Percentiles rank a stretch among this genome's conserved stretches.
These are phyloP conservation scores for Suhomyces wounanorum DNA, from an alignment of 1,139 yeast species.

Conservation along the genomic window DNA sequence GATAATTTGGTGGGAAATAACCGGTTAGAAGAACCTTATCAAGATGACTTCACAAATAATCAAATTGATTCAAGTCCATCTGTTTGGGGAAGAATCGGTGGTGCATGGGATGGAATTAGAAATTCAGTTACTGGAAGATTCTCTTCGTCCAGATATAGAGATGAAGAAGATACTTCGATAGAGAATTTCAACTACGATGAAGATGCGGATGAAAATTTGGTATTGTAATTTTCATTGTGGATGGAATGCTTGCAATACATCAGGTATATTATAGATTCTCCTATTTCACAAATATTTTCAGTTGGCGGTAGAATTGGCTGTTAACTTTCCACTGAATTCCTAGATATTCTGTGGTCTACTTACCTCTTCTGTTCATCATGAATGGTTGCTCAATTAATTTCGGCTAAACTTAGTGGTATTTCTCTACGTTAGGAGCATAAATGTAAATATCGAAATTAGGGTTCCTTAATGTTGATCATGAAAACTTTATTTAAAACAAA, in stretches of 20 bases:
- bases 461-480: neutral
- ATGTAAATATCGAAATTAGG: neutral
- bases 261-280: neutral
- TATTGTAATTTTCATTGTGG: constrained; percentile 14
- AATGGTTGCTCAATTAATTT: neutral
- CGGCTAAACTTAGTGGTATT: neutral
- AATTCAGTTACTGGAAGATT: constrained; percentile 22
- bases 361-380: neutral
- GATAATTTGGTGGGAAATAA: constrained; percentile 18
- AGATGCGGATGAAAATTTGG: constrained; percentile 33
- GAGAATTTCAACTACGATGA: constrained; percentile 32
- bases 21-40: constrained; percentile 9
- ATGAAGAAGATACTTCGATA: constrained; percentile 22
- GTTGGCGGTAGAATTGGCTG: too few species aligned
- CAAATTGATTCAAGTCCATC: constrained; percentile 2
- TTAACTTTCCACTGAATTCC: too few species aligned
- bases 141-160: constrained; percentile 15
- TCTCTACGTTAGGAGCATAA: neutral
- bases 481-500: neutral
- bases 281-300: neutral
- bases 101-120: constrained; percentile 26
- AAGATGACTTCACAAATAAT: constrained; percentile 2
- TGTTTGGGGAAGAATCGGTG: constrained; percentile 30
- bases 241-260: neutral
- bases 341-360: too few species aligned